Percentiles rank a stretch among this genome's conserved stretches.
Conservation (phyloP, 2,329 filamentous ascomycete species). For the Trematosphaeria pertusa region DNA sequence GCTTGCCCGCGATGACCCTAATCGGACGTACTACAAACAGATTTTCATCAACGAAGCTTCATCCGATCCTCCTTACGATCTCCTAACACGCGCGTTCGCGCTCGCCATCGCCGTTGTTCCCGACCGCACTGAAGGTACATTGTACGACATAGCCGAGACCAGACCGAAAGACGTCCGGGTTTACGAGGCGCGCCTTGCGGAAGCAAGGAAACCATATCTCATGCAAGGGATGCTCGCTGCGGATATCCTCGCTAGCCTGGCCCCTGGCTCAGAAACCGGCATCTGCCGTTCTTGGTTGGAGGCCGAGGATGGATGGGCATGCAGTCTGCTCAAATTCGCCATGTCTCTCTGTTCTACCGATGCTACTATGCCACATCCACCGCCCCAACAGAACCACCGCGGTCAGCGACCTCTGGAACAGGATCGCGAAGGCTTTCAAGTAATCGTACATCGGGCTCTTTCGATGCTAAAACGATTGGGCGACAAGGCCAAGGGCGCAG, state of each 20-base stretch:
- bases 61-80: slow-evolving; percentile 71
- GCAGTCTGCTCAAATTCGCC: slow-evolving; percentile 78
- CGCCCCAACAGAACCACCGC: slow-evolving; percentile 37
- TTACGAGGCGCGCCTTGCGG: slow-evolving; percentile 68
- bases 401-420: slow-evolving; percentile 43
- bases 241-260: slow-evolving; percentile 82
- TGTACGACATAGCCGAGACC: slow-evolving; percentile 49
- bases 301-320: slow-evolving; percentile 82
- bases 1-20: slow-evolving; percentile 90
- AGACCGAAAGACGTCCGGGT: slow-evolving; percentile 50
- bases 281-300: slow-evolving; percentile 82
- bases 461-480: slow-evolving; percentile 56
- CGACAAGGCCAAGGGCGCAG: slow-evolving; percentile 51
- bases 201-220: slow-evolving; percentile 84
- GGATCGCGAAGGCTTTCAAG: slow-evolving; percentile 45
- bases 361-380: slow-evolving; percentile 32
- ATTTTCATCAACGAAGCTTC: slow-evolving; percentile 78
- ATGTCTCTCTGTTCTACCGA: slow-evolving; percentile 63
- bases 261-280: slow-evolving; percentile 72
- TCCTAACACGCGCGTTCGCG: slow-evolving; percentile 86
- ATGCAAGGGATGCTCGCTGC: slow-evolving; percentile 92
- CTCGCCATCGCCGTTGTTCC: slow-evolving; percentile 86
- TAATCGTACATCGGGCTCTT: slow-evolving; percentile 54
- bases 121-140: slow-evolving; percentile 65
- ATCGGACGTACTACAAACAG: slow-evolving; percentile 80